Evolutionary conservation across 2,329 filamentous ascomycete species (phyloP), one percentile per base, ranked within the genome.

Genomic region (Trichophyton verrucosum): DNA sequence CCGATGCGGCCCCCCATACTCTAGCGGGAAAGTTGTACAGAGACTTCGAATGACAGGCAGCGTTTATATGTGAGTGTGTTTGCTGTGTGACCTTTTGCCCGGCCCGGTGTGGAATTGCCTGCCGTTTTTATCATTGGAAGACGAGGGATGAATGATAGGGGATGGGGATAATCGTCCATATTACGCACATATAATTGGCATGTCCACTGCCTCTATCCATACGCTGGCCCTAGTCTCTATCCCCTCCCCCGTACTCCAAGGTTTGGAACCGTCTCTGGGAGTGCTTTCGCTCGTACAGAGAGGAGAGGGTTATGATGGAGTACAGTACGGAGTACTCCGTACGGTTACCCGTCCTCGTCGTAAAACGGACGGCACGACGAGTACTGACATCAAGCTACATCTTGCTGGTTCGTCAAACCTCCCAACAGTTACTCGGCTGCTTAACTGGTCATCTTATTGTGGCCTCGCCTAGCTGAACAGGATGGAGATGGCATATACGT

Each of bases 21-120:
- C 33, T 13, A 38, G 33, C 17, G 46, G 11, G 46, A 17, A 53
- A 53, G 49, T 53, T 27, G 49, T 53, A 53, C 49, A 33, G 49
- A 53, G 49, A 53, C 49, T 13, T 53, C 22, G 33, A 24, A 53
- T 53, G 49, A 53, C 49, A 53, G 49, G 49, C 49, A 53, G 49
- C 49, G 49, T 53, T 53, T 53, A 53, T 53, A 53, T 53, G 49
- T 53, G 49, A 53, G 49, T 53, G 27, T 53, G 49, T 53, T 30
- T 30, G 49, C 30, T 53, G 49, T 53, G 49, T n/a, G 49, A 53
- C 49, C 49, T 53, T 53, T 53, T 11, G 24, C 49, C 20, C 49
- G 49, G 49, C 8, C 49, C 22, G 5, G 22, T 24, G 49, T 53
- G 49, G 22, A 30, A 53, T 53, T 30, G 9, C 22, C 15, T 17